phyloP scores from a whole-genome alignment of 164 flowering plant species.

The Umbilicus rupestris region DNA sequence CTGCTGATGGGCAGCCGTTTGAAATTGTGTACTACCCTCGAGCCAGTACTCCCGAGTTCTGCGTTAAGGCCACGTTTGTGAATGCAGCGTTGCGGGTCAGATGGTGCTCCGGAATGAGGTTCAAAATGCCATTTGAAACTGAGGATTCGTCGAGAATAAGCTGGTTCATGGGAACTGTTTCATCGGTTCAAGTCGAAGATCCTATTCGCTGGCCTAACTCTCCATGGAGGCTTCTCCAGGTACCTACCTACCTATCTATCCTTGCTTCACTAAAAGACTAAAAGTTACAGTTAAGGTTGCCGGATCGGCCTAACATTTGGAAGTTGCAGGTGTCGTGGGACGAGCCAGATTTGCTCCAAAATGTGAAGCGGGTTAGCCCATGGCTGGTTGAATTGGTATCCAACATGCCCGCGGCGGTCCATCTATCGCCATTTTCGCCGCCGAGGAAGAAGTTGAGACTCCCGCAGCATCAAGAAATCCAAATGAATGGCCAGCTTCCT shows the following conservation, averaged over 20 bases:
- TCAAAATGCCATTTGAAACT: conserved; percentile 63
- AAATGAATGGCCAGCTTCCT: conserved; percentile 35
- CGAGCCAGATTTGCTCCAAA: conserved; percentile 78
- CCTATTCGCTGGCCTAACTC: conserved; percentile 53
- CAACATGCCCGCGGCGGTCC: conserved; percentile 45
- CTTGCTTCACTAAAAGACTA: background rate
- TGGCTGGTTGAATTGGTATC: conserved; percentile 76
- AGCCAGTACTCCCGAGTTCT: conserved; percentile 57
- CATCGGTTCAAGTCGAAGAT: conserved; percentile 48
- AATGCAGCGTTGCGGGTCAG: conserved; percentile 39
- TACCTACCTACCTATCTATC: conserved; percentile 8
- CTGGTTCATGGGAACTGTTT: conserved; percentile 61
- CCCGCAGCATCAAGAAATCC: conserved; percentile 46
- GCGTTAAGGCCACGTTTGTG: conserved; percentile 37
- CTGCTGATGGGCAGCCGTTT: conserved; percentile 36
- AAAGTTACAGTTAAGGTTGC: background rate
- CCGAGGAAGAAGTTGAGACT: conserved; percentile 60
- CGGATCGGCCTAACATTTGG: background rate
- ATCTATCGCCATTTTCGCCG: conserved; percentile 53
- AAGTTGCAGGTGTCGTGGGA: conserved; percentile 70
- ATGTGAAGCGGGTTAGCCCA: conserved; percentile 72
- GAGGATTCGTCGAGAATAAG: conserved; percentile 63
- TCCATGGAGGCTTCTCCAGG: conserved; percentile 71
- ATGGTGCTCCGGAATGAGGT: conserved; percentile 63
- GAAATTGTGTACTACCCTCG: conserved; percentile 57